phyloP scores from a whole-genome alignment of 2,329 filamentous ascomycete species.

The Paraphaeosphaeria minitans region DNA sequence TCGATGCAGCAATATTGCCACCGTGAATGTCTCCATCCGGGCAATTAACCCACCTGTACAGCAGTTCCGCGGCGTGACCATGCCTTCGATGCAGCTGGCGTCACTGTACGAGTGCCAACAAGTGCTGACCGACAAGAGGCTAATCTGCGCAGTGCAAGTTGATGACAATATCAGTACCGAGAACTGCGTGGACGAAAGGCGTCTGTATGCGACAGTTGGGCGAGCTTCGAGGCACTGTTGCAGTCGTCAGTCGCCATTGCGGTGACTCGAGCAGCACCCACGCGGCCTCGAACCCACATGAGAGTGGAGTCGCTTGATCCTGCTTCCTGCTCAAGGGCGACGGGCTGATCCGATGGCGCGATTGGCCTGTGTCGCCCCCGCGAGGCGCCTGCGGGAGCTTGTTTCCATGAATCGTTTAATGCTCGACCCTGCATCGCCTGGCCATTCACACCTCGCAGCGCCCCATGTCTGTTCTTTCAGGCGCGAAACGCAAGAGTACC shows the following conservation, averaged over 20 bases:
- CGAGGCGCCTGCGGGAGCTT: conserved; percentile 27
- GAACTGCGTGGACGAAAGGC: conserved; percentile 3
- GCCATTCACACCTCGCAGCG: conserved; percentile 33
- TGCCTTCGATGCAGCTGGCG: conserved; percentile 16
- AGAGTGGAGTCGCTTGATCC: conserved; percentile 1
- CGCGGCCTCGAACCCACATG: conserved; percentile 10
- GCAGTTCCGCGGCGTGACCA: conserved; percentile 7
- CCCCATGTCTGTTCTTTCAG: conserved; percentile 32
- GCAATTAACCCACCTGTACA: conserved; percentile 5
- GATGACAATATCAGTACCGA: not conserved
- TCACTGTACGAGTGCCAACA: conserved; percentile 4
- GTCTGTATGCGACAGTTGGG: not conserved
- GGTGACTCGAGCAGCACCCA: conserved; percentile 1
- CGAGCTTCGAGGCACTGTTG: not conserved
- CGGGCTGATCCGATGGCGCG: conserved; percentile 15
- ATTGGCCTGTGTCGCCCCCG: conserved; percentile 26
- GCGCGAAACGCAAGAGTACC: conserved; percentile 36
- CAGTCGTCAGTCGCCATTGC: not conserved
- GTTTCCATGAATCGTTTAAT: conserved; percentile 25
- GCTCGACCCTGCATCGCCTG: conserved; percentile 10
- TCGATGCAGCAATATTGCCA: conserved; percentile 14
- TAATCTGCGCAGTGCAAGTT: conserved; percentile 2
- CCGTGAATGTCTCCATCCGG: conserved; percentile 7
- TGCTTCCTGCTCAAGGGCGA: not conserved
- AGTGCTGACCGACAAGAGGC: conserved; percentile 14